Conservation (phyloP, 768 basidiomycete species). For the Rhizopogon salebrosus region DNA sequence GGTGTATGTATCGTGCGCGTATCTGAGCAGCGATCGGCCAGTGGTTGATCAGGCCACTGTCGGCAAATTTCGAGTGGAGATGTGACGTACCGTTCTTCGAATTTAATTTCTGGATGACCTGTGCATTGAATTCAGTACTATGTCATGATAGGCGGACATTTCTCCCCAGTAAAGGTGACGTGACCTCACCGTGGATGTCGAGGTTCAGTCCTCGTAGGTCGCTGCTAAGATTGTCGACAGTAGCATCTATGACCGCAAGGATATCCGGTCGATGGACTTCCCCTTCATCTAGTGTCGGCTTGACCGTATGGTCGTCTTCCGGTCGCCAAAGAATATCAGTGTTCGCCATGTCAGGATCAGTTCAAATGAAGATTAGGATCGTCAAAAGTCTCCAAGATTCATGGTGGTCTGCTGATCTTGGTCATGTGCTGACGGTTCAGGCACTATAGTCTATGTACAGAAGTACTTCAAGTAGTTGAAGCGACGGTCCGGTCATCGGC, state of each 20-base stretch:
- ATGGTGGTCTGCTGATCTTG: too few relatives aligned
- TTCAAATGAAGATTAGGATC: neutral
- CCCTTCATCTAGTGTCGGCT: conserved; percentile 11
- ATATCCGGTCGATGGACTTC: conserved; percentile 46
- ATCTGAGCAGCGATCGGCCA: conserved; percentile 29
- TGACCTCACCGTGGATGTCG: conserved; percentile 55
- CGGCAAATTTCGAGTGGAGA: neutral
- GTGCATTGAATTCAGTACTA: neutral
- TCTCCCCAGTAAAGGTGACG: neutral
- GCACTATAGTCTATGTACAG: too few relatives aligned
- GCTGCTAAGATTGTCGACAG: conserved; percentile 40
- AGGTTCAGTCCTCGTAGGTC: conserved; percentile 57
- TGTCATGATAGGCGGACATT: neutral
- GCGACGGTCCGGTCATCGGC: too few relatives aligned
- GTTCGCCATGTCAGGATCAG: neutral
- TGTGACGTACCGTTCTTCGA: conserved; percentile 49
- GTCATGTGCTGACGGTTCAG: too few relatives aligned
- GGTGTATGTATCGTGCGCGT: conserved; percentile 69
- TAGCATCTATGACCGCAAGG: conserved; percentile 46
- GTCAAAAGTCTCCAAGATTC: too few relatives aligned
- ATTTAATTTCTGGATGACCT: conserved; percentile 66
- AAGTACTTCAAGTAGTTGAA: too few relatives aligned
- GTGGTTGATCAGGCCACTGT: neutral
- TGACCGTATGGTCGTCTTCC: conserved; percentile 11
- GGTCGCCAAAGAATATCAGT: conserved; percentile 34